A percentile compares a stretch with the other conserved stretches of the same genome.
phyloP scores from a whole-genome alignment of 1,139 yeast species.

The Candida mesenterica region DNA sequence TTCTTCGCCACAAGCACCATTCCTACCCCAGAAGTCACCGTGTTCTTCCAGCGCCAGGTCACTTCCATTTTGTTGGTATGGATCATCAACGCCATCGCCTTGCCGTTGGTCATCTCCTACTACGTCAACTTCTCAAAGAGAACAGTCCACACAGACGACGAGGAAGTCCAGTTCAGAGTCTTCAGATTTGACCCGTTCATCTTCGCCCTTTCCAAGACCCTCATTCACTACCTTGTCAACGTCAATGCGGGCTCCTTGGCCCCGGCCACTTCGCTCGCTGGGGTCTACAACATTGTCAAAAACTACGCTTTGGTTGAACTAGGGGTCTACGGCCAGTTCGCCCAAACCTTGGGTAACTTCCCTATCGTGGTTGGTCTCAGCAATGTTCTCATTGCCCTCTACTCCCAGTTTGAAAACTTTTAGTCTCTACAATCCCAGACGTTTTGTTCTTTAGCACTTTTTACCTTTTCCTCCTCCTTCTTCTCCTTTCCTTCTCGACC shows the following conservation, averaged over 20 bases:
- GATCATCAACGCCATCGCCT: slow-evolving; percentile 36
- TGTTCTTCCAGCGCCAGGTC: slow-evolving; percentile 29
- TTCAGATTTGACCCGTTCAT: slow-evolving; percentile 56
- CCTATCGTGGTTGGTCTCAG: slow-evolving; percentile 49
- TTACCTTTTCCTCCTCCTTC: slow-evolving; percentile 3
- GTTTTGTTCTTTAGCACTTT: neutral
- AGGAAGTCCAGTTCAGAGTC: slow-evolving; percentile 37
- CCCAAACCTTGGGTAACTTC: slow-evolving; percentile 43
- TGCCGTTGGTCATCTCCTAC: slow-evolving; percentile 50
- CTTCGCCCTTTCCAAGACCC: slow-evolving; percentile 51
- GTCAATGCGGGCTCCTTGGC: slow-evolving; percentile 27
- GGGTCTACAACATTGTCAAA: slow-evolving; percentile 35
- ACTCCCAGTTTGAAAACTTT: slow-evolving; percentile 38
- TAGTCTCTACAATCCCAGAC: slow-evolving; percentile 1
- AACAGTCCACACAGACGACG: slow-evolving; percentile 23
- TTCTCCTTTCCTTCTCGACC: slow-evolving; percentile 10
- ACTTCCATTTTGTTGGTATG: slow-evolving; percentile 39
- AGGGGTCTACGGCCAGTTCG: slow-evolving; percentile 36
- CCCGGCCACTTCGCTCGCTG: slow-evolving; percentile 25
- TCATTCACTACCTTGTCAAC: slow-evolving; percentile 44
- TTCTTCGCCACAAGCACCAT: slow-evolving; percentile 23
- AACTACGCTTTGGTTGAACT: slow-evolving; percentile 38
- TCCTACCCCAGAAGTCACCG: slow-evolving; percentile 37
- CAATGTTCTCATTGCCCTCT: slow-evolving; percentile 49
- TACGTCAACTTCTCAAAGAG: slow-evolving; percentile 54